phyloP scores from a whole-genome alignment of 208 protist genomes.

The Leishmania tropica region DNA sequence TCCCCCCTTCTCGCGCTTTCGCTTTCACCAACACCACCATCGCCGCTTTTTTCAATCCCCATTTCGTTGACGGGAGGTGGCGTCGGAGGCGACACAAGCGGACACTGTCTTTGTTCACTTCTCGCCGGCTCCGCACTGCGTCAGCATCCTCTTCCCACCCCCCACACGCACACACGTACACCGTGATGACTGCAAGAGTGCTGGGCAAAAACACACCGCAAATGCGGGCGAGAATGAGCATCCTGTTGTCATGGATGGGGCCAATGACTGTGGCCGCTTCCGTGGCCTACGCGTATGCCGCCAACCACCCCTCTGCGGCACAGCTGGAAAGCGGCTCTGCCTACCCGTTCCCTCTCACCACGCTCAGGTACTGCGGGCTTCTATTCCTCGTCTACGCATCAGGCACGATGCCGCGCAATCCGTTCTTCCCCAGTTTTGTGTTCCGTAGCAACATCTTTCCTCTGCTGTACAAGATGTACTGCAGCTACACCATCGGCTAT shows the following conservation, averaged over 20 bases:
- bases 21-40: background rate
- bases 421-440: slow-evolving; percentile 56
- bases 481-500: slow-evolving; percentile 68
- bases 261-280: slow-evolving; percentile 31
- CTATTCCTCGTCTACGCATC: slow-evolving; percentile 41
- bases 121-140: background rate
- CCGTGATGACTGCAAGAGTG: background rate
- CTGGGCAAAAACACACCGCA: background rate
- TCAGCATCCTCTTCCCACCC: background rate
- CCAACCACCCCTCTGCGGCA: slow-evolving; percentile 24
- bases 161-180: no score
- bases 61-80: background rate
- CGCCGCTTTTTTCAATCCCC: background rate
- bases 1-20: background rate
- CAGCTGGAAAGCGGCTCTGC: slow-evolving; percentile 10
- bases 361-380: slow-evolving; percentile 26
- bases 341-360: slow-evolving; percentile 28
- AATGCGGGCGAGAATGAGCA: background rate
- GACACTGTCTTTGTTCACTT: background rate
- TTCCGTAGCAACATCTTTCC: slow-evolving; percentile 67
- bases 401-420: slow-evolving; percentile 54
- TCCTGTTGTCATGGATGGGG: slow-evolving; percentile 11
- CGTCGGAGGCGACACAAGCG: background rate
- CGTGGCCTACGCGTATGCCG: slow-evolving; percentile 34
- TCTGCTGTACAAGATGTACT: slow-evolving; percentile 76